Base-by-base conservation (phyloP, 257 asterid genomes). In the Haberlea rhodopensis region DNA sequence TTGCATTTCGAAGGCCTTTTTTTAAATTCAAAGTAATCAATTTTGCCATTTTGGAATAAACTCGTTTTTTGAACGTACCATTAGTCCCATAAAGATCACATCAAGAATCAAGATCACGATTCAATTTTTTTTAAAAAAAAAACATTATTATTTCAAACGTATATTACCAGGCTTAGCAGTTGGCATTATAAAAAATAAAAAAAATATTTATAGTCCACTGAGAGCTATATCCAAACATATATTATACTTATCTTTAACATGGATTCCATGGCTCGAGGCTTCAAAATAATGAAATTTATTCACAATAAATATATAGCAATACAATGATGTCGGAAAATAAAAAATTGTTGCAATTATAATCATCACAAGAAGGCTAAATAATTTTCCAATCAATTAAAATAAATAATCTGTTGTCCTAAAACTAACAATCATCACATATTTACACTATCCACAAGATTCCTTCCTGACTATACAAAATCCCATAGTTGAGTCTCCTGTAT, bases 401-500 rank as follows among this genome's bases (percentile, higher is more conserved):
- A 66, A 46, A 58, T 34, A 62, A 51, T 60, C n/a, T 43, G 26
- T 40, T 46, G 63, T 60, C 51, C 43, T 23, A 26, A 58, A 71
- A 57, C 62, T 67, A 27, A 72, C 60, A 57, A 56, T 62, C 67
- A 63, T 66, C 61, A 65, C 60, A 51, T 25, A 82, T 75, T 71
- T 67, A 80, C 85, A 73, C 21, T 54, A 74, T 78, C 53, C 75
- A 80, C 79, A 78, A 56, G 71, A 69, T 79, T 70, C 73, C 68
- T 73, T 51, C 63, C 72, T 22, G 59, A 68, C 58, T 13, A 25
- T n/a, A 56, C 71, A 65, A 71, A 73, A 60, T 24, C 53, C 53
- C 62, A 59, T 52, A 7, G 60, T 43, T 61, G 62, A 48, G 72
- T 58, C 27, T 53, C 49, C 72, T n/a, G 73, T 73, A 73, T 79